phyloP scores from a whole-genome alignment of 495 filamentous ascomycete genomes.

The Tuber microsphaerosporum region DNA sequence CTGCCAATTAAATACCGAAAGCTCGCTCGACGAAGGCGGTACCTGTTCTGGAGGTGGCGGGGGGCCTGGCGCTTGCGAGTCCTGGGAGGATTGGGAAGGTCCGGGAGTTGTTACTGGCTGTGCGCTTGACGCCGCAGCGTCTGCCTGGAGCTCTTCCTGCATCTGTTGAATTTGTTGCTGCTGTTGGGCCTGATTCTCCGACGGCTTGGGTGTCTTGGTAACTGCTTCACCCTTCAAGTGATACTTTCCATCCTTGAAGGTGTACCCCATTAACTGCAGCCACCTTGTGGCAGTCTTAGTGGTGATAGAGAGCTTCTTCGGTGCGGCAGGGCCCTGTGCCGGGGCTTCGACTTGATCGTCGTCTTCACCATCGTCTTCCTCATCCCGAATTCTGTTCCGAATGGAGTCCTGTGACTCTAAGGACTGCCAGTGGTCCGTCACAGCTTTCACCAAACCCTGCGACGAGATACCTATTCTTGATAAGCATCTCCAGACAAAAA shows the following conservation, averaged over 20 bases:
- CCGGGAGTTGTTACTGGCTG: neutral
- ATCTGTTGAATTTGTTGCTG: neutral
- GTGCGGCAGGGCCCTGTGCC: slow-evolving; percentile 7
- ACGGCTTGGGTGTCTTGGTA: slow-evolving; percentile 1
- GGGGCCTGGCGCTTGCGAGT: neutral
- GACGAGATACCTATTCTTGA: slow-evolving; percentile 17
- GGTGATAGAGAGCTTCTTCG: slow-evolving; percentile 20
- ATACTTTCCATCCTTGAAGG: slow-evolving; percentile 26
- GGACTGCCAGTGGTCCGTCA: slow-evolving; percentile 20
- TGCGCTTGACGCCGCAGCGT: neutral
- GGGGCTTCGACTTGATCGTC: slow-evolving; percentile 16
- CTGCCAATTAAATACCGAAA: neutral
- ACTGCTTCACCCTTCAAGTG: slow-evolving; percentile 12
- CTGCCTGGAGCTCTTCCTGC: neutral
- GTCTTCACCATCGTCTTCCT: slow-evolving; percentile 13
- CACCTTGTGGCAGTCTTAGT: slow-evolving; percentile 26
- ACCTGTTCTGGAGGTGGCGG: neutral
- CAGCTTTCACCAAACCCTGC: slow-evolving; percentile 18
- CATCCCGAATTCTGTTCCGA: slow-evolving; percentile 15
- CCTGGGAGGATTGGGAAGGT: neutral
- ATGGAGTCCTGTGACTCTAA: slow-evolving; percentile 11
- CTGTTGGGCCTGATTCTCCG: neutral
- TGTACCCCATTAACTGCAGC: slow-evolving; percentile 26
- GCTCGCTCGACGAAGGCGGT: neutral
- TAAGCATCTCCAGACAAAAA: neutral